These are phyloP conservation scores for Teunomyces pallodes DNA, from an alignment of 805 yeast species.

Conservation along the genomic window DNA sequence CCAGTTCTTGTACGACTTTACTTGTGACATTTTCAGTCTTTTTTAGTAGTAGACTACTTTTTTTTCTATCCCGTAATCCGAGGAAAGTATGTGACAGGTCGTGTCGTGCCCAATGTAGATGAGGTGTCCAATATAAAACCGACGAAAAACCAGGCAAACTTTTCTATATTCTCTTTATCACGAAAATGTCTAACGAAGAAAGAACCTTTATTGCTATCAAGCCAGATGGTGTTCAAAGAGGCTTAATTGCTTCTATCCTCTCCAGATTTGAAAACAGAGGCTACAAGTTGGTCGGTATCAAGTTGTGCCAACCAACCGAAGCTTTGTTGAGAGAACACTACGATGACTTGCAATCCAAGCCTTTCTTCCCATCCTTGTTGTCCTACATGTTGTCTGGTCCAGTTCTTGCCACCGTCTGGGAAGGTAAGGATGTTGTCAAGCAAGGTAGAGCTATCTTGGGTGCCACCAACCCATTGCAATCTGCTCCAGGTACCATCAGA, in stretches of 20 bases:
- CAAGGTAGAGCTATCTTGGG: constrained; percentile 97
- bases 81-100: background rate
- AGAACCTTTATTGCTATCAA: constrained; percentile 91
- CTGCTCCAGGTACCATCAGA: constrained; percentile 99
- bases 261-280: constrained; percentile 97
- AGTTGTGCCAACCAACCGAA: constrained; percentile 86
- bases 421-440: constrained; percentile 99
- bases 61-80: no score
- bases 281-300: constrained; percentile 93
- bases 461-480: constrained; percentile 96
- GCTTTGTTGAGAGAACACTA: constrained; percentile 87
- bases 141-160: background rate
- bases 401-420: constrained; percentile 98
- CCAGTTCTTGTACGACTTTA: no score
- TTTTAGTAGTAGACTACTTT: no score
- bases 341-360: constrained; percentile 91
- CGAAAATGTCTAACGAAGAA: constrained; percentile 39
- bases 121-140: background rate
- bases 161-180: background rate
- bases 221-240: constrained; percentile 99
- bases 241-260: constrained; percentile 84
- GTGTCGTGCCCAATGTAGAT: background rate
- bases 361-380: constrained; percentile 96
- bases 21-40: no score
- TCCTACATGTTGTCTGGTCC: constrained; percentile 99